Evolutionary conservation across 495 filamentous ascomycete genomes (phyloP).

Genomic region (Pyrenula massariospora): DNA sequence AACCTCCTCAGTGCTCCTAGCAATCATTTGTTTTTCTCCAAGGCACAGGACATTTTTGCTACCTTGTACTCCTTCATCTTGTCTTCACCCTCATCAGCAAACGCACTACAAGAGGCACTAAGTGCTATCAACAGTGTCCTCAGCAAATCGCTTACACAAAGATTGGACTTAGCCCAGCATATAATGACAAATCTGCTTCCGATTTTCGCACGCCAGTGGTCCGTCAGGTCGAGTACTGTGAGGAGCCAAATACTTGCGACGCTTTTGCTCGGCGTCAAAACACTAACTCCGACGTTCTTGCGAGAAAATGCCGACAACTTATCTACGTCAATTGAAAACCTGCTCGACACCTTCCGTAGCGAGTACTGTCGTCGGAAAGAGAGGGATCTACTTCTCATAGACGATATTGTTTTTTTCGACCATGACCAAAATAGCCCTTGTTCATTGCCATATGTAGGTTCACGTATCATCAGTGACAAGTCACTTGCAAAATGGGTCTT

Average conservation of each 20-base stretch:
- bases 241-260: slow-evolving; percentile 65
- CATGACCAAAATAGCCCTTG: slow-evolving; percentile 24
- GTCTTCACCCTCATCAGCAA: slow-evolving; percentile 44
- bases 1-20: slow-evolving; percentile 51
- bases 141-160: slow-evolving; percentile 51
- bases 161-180: slow-evolving; percentile 45
- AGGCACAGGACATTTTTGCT: slow-evolving; percentile 43
- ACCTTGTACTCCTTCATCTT: slow-evolving; percentile 51
- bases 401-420: slow-evolving; percentile 52
- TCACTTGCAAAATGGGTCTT: background rate
- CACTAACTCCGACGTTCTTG: slow-evolving; percentile 13
- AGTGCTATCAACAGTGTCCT: slow-evolving; percentile 64
- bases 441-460: slow-evolving; percentile 14
- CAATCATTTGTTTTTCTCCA: slow-evolving; percentile 57
- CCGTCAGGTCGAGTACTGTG: slow-evolving; percentile 43
- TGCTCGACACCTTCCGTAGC: slow-evolving; percentile 50
- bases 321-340: slow-evolving; percentile 29
- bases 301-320: slow-evolving; percentile 12
- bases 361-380: slow-evolving; percentile 65
- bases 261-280: slow-evolving; percentile 45
- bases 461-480: background rate
- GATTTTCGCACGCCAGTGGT: slow-evolving; percentile 63
- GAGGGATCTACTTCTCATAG: slow-evolving; percentile 61
- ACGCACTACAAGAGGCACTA: slow-evolving; percentile 59
- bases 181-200: slow-evolving; percentile 52